Base-by-base conservation (phyloP, 495 filamentous ascomycete genomes). In the Talaromyces stipitatus region DNA sequence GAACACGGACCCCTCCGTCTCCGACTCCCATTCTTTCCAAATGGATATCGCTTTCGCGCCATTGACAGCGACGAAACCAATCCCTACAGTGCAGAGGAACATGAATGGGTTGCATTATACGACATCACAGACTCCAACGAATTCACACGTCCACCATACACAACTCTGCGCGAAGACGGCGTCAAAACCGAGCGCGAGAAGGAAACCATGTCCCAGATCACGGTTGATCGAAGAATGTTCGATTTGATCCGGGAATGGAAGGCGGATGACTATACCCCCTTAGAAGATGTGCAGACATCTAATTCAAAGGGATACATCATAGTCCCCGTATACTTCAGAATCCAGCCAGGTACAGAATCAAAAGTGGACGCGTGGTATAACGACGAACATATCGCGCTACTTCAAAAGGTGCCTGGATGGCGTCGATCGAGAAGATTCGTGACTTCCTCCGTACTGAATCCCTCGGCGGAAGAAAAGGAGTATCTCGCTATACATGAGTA, bases 1-100 rank as follows among this genome's bases (percentile, higher is more conserved):
- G 89, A 94, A 69, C 89, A 94, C 70, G 89, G 89, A 54, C 89
- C 89, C 30, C 79, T 84, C 38, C 82, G 89, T 27, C 78, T 91
- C 16, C 84, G 87, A 45, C 69, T 91, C 9, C 84, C 86, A 38
- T 89, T 89, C 67, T 78, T 87, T 66, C 69, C 68, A 41, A 91
- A 89, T 67, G 89, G 89, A 46, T 85, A 90, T 62, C 84, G 89
- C 27, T 94, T 89, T 71, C 82, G 82, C 10, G 86, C 86, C 18
- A 78, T 66, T 50, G 88, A 91, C 68, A 61, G 69, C 53, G 54
- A 59, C 9, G 27, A 57, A 9, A 22, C 10, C n/a, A 45, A 9
- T 4, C 45, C 45, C 4, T 54, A 51, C 0, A 45, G 38, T 10
- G 64, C 71, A 41, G 53, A 66, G 50, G 66, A 76, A 55, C 88